Base-by-base conservation (phyloP, 148 eudicot genomes). In the Persicaria maculosa region DNA sequence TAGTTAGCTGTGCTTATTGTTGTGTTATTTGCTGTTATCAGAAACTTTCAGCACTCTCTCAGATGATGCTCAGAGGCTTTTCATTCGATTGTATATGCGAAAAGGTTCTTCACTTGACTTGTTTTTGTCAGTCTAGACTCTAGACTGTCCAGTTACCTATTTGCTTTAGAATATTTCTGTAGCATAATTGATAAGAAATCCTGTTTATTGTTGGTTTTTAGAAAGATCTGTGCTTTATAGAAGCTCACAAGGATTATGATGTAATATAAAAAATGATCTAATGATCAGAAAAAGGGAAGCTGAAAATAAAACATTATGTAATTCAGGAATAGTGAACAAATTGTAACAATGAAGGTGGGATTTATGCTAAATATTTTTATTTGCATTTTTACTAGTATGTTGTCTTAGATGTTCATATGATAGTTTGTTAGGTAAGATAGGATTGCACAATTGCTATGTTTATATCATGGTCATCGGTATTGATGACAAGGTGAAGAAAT, bases 31-130 rank as follows among this genome's bases (percentile, higher is more conserved):
- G 36, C 43, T 76, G 48, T 72, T 74, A 62, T 31, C 92, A 94
- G 98, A 91, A 80, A 80, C 81, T 50, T 94, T 90, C 77, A 10
- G 50, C 53, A 82, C 88, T 7, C 86, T 91, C 82, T 85, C 97
- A 73, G 89, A 91, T 90, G 98, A 94, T 80, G 83, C 90, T 76
- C 93, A 90, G 80, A 84, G 97, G 81, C 96, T 94, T 71, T 91
- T 94, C 79, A 79, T 89, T 72, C 95, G 98, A 75, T 87, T 94
- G 47, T 94, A 91, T 80, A 84, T 88, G 65, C 86, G 98, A 80
- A 94, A 94, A 91, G 97, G 98, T 91, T 46, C 22, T 47, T 44
- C 46, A 52, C 7, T 57, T 65, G 19, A 65, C 47, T 40, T 4
- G 5, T 65, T 65, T 10, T 65, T 65, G 2, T 31, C 19, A 15